Evolutionary conservation across 805 yeast genomes (phyloP), one percentile per base, ranked within the genome.

Genomic region (Candida glaebosa): DNA sequence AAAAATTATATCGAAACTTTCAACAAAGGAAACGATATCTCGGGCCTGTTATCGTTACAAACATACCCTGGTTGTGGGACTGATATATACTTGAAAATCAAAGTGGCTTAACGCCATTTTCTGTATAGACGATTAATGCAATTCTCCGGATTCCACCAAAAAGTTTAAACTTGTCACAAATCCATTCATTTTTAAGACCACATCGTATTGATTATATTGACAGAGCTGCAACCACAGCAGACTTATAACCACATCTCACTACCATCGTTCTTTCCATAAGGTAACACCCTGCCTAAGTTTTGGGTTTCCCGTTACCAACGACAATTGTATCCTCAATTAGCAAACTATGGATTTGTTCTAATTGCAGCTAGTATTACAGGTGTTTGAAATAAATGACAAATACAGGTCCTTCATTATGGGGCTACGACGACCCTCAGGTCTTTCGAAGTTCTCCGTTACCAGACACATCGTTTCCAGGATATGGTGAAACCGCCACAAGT

Each of bases 41-140:
- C 62, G 48, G 75, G 75, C 3, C 67, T 60, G 69, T 58, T 69
- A 48, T 60, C 67, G 3, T 56, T 69, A 22, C 75, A 69, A 47
- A 58, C 63, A 1, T 69, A 69, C 45, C 48, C 61, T 46, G 74
- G 73, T 18, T 68, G 72, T 72, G 75, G 75, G 2, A 69, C 75
- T 2, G 75, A 69, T 42, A 69, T 68, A 6, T 69, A 69, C 45
- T 44, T 69, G 38, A 69, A 69, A 52, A 65, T 34, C 28, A 24
- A 24, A 24, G 28, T 24, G 12, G 28, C 12, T 24, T 24, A 24
- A n/a, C n/a, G n/a, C n/a, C n/a, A 24, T 24, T 12, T 8, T 24
- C 12, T 24, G 8, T 24, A 24, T 24, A 24, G 28, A 24, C 28
- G 10, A n/a, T n/a, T n/a, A n/a, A n/a, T n/a, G n/a, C n/a, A n/a